phyloP scores from a whole-genome alignment of 2,329 filamentous ascomycete species.

The Neofusicoccum cordaticola region DNA sequence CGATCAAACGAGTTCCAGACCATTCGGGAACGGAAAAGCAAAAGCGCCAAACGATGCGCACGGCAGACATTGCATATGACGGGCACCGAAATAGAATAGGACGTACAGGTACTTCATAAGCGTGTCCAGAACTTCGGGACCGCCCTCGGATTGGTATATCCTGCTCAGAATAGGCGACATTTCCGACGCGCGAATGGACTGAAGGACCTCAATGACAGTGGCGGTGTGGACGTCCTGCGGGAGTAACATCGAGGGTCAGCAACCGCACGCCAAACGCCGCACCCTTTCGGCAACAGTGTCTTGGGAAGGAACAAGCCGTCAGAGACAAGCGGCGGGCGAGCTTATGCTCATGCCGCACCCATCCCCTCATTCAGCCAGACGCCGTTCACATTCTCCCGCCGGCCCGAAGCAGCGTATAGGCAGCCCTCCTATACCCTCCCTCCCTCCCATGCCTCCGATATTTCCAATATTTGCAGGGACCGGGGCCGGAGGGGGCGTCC shows the following conservation, averaged over 20 bases:
- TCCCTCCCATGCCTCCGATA: conserved; percentile 12
- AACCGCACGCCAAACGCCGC: conserved; percentile 13
- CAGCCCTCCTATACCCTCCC: not conserved
- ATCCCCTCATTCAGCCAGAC: not conserved
- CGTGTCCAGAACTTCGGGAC: conserved; percentile 82
- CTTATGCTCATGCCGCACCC: conserved; percentile 21
- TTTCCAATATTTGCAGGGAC: conserved; percentile 7
- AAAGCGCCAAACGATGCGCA: not conserved
- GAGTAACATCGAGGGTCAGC: conserved; percentile 14
- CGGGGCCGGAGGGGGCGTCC: not conserved
- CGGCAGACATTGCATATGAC: not conserved
- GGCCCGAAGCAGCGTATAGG: not conserved
- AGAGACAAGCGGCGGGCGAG: conserved; percentile 19
- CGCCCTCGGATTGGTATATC: conserved; percentile 75
- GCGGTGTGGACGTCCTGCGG: conserved; percentile 77
- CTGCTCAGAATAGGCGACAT: conserved; percentile 85
- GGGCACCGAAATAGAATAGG: not conserved
- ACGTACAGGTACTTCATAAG: conserved; percentile 96
- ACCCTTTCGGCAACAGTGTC: not conserved
- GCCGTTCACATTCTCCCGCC: not conserved
- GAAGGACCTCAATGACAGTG: conserved; percentile 87
- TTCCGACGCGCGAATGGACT: conserved; percentile 93
- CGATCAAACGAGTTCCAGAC: not conserved
- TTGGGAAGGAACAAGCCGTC: not conserved
- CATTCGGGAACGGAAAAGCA: not conserved